Base-by-base conservation (phyloP, 2,329 filamentous ascomycete genomes). In the Rutstroemia sp. region DNA sequence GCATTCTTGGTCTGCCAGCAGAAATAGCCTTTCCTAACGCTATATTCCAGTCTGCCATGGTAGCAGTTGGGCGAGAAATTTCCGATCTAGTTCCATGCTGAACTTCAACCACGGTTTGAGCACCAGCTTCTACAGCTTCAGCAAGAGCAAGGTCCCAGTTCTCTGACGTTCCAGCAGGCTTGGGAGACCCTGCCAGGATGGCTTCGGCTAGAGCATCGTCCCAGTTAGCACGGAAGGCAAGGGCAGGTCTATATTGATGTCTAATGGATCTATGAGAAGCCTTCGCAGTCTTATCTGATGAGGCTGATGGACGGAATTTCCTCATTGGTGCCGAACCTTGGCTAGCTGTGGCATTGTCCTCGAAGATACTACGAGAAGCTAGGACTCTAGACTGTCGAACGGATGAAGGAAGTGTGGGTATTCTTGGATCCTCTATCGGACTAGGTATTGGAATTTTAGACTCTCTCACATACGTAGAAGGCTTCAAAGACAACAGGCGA, bases 371-470 rank as follows among this genome's bases (percentile, higher is more conserved):
- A 21, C 62, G 55, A 9, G 63, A 63, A 5, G 62, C 61, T 6
- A 68, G 50, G 5, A 67, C 61, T 53, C 56, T 62, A 17, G 64
- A 68, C 48, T 68, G 62, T 51, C 65, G 54, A 5, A 67, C 21
- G 16, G 63, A 51, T 21, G 58, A 42, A 17, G 57, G 23, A 62
- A 36, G 10, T 48, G 23, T 44, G 55, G 30, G 30, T 34, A 34
- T 12, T 34, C 30, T 34, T 5, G 12, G 30, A 12, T 34, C 9
- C 30, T 34, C 30, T 34, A 2, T 3, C 4, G 30, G 30, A 9
- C 30, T 34, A 12, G 57, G 25, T 16, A 42, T 14, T 4, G 17
- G 25, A 14, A 36, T 9, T 5, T 30, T 17, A 3, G 34, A 23
- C 1, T 6, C 6, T 34, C 30, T 34, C 4, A 34, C 30, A 34